Conservation (phyloP, 371 early-diverging fungal genomes). For the Syncephalastrum racemosum region DNA sequence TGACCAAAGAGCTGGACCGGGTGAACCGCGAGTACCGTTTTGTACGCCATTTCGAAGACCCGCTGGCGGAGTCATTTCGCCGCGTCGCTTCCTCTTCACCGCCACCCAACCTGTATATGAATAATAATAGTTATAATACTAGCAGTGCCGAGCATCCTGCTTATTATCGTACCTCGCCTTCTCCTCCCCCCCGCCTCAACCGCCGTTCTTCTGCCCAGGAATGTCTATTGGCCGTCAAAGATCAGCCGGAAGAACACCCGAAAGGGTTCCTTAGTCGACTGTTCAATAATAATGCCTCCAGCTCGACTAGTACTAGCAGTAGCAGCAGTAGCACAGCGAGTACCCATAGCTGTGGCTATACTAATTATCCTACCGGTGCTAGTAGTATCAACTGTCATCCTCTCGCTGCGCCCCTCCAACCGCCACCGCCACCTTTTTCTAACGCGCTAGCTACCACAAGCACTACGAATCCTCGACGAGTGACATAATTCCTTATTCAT, state of each 20-base stretch:
- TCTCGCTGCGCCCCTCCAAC: no score
- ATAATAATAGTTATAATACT: constrained; percentile 1
- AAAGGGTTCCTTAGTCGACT: background rate
- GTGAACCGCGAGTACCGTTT: constrained; percentile 52
- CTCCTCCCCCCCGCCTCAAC: background rate
- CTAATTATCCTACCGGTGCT: no score
- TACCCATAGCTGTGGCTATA: no score
- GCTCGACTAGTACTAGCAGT: no score
- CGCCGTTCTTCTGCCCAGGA: constrained; percentile 16
- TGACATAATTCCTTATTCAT: no score
- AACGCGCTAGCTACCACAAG: no score
- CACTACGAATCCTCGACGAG: no score
- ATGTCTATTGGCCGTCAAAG: background rate
- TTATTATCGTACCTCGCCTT: constrained; percentile 4
- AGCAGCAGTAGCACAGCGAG: no score
- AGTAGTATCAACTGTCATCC: no score
- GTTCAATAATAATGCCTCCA: background rate
- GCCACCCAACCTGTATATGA: background rate
- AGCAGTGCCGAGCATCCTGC: constrained; percentile 2
- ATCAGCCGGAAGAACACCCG: background rate
- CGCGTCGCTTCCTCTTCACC: constrained; percentile 22
- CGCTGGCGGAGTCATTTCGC: constrained; percentile 33
- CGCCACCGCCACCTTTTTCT: no score
- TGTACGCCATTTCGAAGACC: constrained; percentile 42
- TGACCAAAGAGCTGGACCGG: constrained; percentile 53